Percentiles rank a stretch among this genome's conserved stretches.
These are phyloP conservation scores for Colletotrichum brevisporum DNA, from an alignment of 2,329 filamentous ascomycete species.

Conservation along the genomic window DNA sequence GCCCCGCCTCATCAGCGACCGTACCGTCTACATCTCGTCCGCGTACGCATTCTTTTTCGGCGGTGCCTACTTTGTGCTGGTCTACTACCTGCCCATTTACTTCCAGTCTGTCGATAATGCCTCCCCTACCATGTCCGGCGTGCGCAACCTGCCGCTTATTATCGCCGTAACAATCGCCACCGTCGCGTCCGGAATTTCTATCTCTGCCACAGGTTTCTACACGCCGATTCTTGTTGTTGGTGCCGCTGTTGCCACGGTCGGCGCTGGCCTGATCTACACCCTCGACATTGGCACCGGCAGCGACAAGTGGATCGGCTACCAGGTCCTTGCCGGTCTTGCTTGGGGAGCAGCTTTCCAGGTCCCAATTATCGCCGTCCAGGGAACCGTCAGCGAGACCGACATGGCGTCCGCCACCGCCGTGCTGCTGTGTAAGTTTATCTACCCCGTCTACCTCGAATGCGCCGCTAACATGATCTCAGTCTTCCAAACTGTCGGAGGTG, in stretches of 20 bases:
- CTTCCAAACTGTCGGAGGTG: conserved; percentile 65
- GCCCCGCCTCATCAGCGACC: conserved; percentile 54
- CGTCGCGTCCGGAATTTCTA: conserved; percentile 54
- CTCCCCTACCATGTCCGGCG: conserved; percentile 56
- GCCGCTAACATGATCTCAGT: conserved; percentile 46
- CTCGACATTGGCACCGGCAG: conserved; percentile 55
- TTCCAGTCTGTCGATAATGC: conserved; percentile 58
- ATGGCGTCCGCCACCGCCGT: conserved; percentile 63
- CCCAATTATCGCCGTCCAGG: conserved; percentile 65
- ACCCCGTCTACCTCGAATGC: no score
- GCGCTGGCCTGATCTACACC: conserved; percentile 59
- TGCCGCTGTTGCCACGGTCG: conserved; percentile 57
- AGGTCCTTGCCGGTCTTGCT: conserved; percentile 64
- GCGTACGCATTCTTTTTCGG: conserved; percentile 59
- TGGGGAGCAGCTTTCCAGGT: conserved; percentile 62
- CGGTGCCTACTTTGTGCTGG: conserved; percentile 59
- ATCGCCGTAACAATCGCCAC: conserved; percentile 59
- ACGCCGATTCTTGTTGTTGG: conserved; percentile 63
- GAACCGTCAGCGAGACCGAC: conserved; percentile 56
- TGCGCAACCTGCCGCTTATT: conserved; percentile 61
- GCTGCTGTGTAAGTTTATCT: conserved; percentile 52
- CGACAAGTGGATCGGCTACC: conserved; percentile 67
- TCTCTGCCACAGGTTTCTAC: conserved; percentile 58
- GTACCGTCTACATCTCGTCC: conserved; percentile 55
- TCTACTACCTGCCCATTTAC: conserved; percentile 65